Evolutionary conservation across 768 basidiomycete genomes (phyloP), one percentile per base, ranked within the genome.

Genomic region (Kwoniella shandongensis): DNA sequence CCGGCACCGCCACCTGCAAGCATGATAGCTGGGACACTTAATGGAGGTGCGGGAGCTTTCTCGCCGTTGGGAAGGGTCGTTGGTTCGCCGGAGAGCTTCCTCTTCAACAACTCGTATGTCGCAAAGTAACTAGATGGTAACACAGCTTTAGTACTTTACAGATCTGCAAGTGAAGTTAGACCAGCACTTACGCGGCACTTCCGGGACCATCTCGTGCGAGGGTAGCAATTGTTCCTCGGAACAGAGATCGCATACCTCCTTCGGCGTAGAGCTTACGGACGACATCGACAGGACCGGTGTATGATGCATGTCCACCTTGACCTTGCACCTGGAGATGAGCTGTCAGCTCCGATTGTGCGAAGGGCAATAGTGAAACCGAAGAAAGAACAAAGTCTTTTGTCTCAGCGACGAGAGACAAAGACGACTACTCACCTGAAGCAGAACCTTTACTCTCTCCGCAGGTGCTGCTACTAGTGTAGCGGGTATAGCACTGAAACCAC

Each of bases 181-280:
- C n/a, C 49, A 48, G 29, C 46, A 78, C 90, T 73, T 79, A 96
- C 88, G 88, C 93, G 62, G 96, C 96, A 74, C 88, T 91, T 44
- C 96, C 96, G 0, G 96, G 96, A 38, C 91, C 93, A 77, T 99
- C 96, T 57, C 96, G 84, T 40, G 87, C 89, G 13, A 99, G 79
- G 0, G 96, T 99, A n/a, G 96, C 96, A 54, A 82, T 81, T 3
- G 92, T 88, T 40, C 96, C 96, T 61, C 94, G 83, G 79, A 87
- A 98, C 59, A 99, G 88, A 71, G 89, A 91, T 62, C 83, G 83
- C 18, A 98, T 57, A 38, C 96, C 96, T 25, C 96, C 96, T 79
- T 98, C 93, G 61, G 82, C 85, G 80, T 99, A 98, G 18, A 98
- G 81, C 69, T 91, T 88, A 61, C 82, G 82, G 61, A 98, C 82